Conservation (phyloP, 1,284 basidiomycete genomes). For the Leccinum pallidistipes region DNA sequence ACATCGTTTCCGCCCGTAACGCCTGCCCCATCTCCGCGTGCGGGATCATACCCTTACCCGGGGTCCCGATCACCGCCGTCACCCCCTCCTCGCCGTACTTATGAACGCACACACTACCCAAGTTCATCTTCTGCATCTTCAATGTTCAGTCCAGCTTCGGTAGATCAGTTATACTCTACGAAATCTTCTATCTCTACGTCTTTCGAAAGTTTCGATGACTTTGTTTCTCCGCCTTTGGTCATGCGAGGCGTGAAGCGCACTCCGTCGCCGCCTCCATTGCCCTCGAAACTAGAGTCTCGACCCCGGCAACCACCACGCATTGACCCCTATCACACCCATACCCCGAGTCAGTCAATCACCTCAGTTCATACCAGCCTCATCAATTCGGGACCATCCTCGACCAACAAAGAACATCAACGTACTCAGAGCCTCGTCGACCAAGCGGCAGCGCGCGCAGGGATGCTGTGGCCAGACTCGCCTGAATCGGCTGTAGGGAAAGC, state of each 20-base stretch:
- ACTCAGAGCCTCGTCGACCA: conserved; percentile 55
- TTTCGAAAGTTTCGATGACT: conserved; percentile 50
- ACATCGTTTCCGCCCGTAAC: conserved; percentile 16
- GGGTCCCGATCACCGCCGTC: conserved; percentile 27
- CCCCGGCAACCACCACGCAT: conserved; percentile 5
- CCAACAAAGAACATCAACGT: conserved; percentile 43
- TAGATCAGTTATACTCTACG: conserved; percentile 23
- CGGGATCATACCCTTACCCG: conserved; percentile 6
- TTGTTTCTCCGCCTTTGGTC: conserved; percentile 37
- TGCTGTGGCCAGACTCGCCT: conserved; percentile 60
- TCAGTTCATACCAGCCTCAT: conserved; percentile 24
- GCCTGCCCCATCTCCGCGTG: conserved; percentile 10
- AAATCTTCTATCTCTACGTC: conserved; percentile 21
- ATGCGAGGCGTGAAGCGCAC: conserved; percentile 26
- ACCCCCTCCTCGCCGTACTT: conserved; percentile 30
- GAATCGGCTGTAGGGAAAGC: not conserved
- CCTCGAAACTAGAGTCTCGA: conserved; percentile 34
- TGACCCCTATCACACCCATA: conserved; percentile 24
- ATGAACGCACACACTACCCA: conserved; percentile 27
- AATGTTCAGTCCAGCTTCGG: conserved; percentile 26
- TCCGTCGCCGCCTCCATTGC: conserved; percentile 45
- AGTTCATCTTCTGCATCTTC: conserved; percentile 33
- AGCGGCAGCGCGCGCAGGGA: conserved; percentile 51
- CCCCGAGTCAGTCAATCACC: conserved; percentile 15
- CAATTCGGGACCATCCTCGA: conserved; percentile 20